Conservation (phyloP, 768 basidiomycete species). For the Mrakia hoshinonis region DNA sequence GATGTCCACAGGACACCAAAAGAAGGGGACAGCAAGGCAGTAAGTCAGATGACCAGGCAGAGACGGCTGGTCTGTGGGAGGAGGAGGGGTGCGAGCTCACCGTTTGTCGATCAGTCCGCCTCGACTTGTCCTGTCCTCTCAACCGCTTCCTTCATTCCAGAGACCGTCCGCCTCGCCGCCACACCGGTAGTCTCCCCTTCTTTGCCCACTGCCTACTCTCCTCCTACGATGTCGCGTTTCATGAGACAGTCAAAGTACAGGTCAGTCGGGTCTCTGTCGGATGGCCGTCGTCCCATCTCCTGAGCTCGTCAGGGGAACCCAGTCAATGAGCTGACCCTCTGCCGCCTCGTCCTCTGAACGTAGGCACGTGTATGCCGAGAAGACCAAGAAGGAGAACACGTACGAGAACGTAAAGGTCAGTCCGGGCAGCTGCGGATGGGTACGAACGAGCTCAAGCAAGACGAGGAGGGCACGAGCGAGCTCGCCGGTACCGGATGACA, state of each 20-base stretch:
- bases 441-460: background rate
- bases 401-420: slow-evolving; percentile 39
- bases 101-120: too few species aligned
- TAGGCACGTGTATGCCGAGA: slow-evolving; percentile 86
- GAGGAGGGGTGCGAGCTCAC: too few species aligned
- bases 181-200: background rate
- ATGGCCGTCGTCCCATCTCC: too few species aligned
- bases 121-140: too few species aligned
- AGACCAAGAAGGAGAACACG: slow-evolving; percentile 56
- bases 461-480: background rate
- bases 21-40: too few species aligned
- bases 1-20: too few species aligned
- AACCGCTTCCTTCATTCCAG: too few species aligned
- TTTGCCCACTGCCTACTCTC: background rate
- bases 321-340: background rate
- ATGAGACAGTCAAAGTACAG: slow-evolving; percentile 76
- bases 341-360: background rate
- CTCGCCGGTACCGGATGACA: slow-evolving; percentile 36
- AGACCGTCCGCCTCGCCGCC: too few species aligned
- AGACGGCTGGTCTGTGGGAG: too few species aligned
- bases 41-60: too few species aligned
- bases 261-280: slow-evolving; percentile 44
- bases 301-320: slow-evolving; percentile 10
- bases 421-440: background rate
- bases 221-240: slow-evolving; percentile 63